phyloP scores from a whole-genome alignment of 768 basidiomycete species.

The Tylopilus vinaceipallidus region DNA sequence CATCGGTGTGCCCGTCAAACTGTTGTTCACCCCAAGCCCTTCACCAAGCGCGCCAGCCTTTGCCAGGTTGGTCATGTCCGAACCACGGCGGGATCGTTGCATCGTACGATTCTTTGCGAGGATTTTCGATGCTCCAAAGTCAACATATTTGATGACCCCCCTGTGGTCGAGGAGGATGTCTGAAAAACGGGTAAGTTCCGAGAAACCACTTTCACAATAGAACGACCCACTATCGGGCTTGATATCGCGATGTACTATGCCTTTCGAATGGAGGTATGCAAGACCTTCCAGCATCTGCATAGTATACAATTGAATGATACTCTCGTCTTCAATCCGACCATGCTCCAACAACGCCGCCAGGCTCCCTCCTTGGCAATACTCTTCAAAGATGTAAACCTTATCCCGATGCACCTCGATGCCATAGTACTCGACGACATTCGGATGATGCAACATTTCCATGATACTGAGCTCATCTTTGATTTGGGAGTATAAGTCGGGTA shows the following conservation, averaged over 20 bases:
- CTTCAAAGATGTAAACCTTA: constrained; percentile 98
- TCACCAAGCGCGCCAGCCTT: constrained; percentile 35
- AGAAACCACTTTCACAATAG: not conserved
- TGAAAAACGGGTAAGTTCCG: constrained; percentile 34
- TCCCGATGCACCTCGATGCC: constrained; percentile 99
- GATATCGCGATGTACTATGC: constrained; percentile 94
- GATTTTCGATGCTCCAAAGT: constrained; percentile 97
- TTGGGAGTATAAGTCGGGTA: constrained; percentile 85
- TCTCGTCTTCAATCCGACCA: constrained; percentile 95
- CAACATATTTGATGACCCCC: constrained; percentile 94
- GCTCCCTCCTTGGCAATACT: constrained; percentile 96
- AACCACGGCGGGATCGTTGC: constrained; percentile 59
- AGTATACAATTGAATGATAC: constrained; percentile 92
- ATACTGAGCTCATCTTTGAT: constrained; percentile 95
- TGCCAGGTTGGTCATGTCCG: constrained; percentile 38
- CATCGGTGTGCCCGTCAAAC: constrained; percentile 97
- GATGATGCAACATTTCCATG: constrained; percentile 97
- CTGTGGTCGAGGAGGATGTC: constrained; percentile 90
- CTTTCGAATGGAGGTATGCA: constrained; percentile 88
- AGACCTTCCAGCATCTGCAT: constrained; percentile 97
- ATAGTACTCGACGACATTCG: constrained; percentile 97
- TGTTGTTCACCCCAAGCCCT: constrained; percentile 66
- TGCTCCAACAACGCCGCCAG: constrained; percentile 85
- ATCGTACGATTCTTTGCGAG: constrained; percentile 88
- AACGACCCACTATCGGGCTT: constrained; percentile 91